Evolutionary conservation across 2,329 filamentous ascomycete genomes (phyloP), one percentile per base, ranked within the genome.

Genomic region (Myriosclerotinia curreyana): DNA sequence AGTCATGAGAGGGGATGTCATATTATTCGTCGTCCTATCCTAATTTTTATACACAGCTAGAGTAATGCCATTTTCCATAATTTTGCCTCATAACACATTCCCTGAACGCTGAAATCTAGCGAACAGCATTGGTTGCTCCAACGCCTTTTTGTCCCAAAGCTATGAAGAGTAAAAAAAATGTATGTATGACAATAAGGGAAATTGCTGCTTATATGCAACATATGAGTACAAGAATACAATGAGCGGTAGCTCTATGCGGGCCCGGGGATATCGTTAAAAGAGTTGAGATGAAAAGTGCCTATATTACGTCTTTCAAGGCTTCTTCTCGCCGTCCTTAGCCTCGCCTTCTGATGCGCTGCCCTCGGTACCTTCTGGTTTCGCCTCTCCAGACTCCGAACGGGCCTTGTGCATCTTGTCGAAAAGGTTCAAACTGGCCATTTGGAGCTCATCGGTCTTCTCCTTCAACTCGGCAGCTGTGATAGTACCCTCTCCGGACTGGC

Each of bases 361-460:
- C 66, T 78, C 79, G 80, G 75, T 67, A 81, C 78, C 73, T 80
- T 77, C 74, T 78, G 71, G 73, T 36, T 64, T 59, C 74, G 84
- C 79, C 76, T 85, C 79, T 75, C 81, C 78, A 72, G 82, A 82
- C 82, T 93, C 90, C 72, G 80, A 78, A 73, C 91, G 89, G 72
- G 94, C 92, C 85, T 96, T 96, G 90, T 99, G 94, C 91, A 99
- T 96, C 90, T 98, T 97, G 83, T 98, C 95, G 79, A 99, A 98
- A 75, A 98, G 88, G 81, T 91, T 96, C 81, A 99, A 83, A 80
- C 90, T 94, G 72, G 94, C 91, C 78, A 90, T 91, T 83, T 98
- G 95, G 76, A 99, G 90, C 80, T 97, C 94, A 71, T 98, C 95
- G 74, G 91, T 96, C 91, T 97, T 97, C 82, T 91, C 87, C 90